These are phyloP conservation scores for Cryptosporidium xiaoi DNA, from an alignment of 169 alveolate genomes.

Conservation along the genomic window DNA sequence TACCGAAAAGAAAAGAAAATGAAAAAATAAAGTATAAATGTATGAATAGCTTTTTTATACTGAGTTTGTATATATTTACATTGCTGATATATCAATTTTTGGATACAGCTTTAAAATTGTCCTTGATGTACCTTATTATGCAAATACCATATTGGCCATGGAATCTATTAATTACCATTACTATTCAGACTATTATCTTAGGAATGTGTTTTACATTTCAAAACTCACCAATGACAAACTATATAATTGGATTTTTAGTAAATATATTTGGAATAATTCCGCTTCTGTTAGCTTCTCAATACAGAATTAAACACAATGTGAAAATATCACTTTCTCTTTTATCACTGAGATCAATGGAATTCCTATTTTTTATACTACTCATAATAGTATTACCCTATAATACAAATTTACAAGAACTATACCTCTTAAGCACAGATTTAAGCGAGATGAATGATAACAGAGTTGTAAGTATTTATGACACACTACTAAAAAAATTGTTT, in stretches of 20 bases:
- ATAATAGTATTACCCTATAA: conserved; percentile 29
- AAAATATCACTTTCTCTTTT: conserved; percentile 37
- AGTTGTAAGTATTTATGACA: background rate
- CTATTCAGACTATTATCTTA: conserved; percentile 20
- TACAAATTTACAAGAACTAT: background rate
- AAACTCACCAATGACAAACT: conserved; percentile 68
- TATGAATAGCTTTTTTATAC: background rate
- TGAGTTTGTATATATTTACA: conserved; percentile 11
- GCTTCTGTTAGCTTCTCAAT: conserved; percentile 29
- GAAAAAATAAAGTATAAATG: background rate
- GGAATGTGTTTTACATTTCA: conserved; percentile 55
- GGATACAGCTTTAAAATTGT: conserved; percentile 23
- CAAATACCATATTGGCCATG: conserved; percentile 68
- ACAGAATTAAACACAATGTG: conserved; percentile 39
- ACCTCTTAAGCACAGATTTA: background rate
- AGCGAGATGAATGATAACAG: background rate
- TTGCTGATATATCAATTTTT: conserved; percentile 21
- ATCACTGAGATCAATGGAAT: conserved; percentile 54
- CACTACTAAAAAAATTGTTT: conserved; percentile 17
- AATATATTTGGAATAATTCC: conserved; percentile 55
- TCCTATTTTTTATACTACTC: conserved; percentile 14
- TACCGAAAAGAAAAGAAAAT: conserved; percentile 11
- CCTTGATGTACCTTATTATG: conserved; percentile 8
- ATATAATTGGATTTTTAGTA: conserved; percentile 37
- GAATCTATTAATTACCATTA: conserved; percentile 39